Evolutionary conservation across 768 basidiomycete genomes (phyloP), one percentile per base, ranked within the genome.

Genomic region (Boletus eberwhitei): DNA sequence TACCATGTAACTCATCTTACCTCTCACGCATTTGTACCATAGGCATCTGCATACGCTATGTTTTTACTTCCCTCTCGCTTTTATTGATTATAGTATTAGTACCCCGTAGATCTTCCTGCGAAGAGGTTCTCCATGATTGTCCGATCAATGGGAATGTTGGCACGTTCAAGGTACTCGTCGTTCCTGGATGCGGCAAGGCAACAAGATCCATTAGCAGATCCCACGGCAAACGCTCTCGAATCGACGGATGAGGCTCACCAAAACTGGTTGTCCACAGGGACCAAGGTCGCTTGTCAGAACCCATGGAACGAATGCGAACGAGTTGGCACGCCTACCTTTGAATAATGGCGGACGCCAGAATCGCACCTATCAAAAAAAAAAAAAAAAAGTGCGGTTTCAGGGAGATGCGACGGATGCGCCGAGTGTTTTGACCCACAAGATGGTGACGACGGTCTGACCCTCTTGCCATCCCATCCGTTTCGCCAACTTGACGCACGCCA

Each of bases 281-380:
- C 5, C 31, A 44, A 44, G 7, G 29, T 31, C 39, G n/a, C n/a
- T 21, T 1, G 45, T 58, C 36, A 58, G 34, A 42, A 47, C 8
- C 12, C 21, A 8, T 31, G n/a, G 40, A 17, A 29, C 16, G 4
- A 13, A n/a, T 16, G 17, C 9, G 34, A 39, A 3, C 4, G 41
- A 16, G 31, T 9, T n/a, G 64, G 62, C 73, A 14, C 22, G 31
- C 63, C 44, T 57, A 91, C 90, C 81, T 95, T 97, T 50, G 92
- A 95, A 70, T 94, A 93, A 76, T 98, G 95, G 50, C 96, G 77
- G 41, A 74, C 84, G 0, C 96, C 96, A 9, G 93, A 91, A 70
- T 98, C 96, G 64, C 93, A 95, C 45, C 89, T 90, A 11, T 13
- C 14, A 22, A 45, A 3, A n/a, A n/a, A n/a, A n/a, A n/a, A n/a